phyloP scores from a whole-genome alignment of 306 rosid species.

The Corylus heterophylla region DNA sequence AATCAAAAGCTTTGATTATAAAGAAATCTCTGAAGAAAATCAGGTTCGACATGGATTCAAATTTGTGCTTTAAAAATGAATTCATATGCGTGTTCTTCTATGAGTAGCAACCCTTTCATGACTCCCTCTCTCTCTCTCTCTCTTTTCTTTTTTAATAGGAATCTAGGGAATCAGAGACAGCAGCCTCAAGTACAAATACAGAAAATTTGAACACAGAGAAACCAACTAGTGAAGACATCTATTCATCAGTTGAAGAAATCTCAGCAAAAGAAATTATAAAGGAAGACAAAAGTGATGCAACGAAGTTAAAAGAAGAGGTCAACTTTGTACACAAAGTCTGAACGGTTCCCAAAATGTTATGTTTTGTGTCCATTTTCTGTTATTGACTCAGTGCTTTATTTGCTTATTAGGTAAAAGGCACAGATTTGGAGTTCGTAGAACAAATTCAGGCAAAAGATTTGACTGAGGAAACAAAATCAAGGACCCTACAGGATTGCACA shows the following conservation, averaged over 20 bases:
- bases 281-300: constrained; percentile 5
- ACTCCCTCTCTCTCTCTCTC: too few relatives aligned
- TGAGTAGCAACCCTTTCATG: too few relatives aligned
- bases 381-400: neutral
- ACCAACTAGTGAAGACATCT: constrained; percentile 17
- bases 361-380: neutral
- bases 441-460: constrained; percentile 14
- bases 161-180: neutral
- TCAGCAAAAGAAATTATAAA: constrained; percentile 9
- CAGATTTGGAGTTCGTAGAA: constrained; percentile 21
- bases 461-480: constrained; percentile 13
- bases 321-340: constrained; percentile 1
- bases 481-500: constrained; percentile 13
- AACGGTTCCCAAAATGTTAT: constrained; percentile 4
- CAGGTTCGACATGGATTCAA: too few relatives aligned
- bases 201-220: constrained; percentile 16
- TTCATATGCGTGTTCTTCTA: too few relatives aligned
- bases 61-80: too few relatives aligned
- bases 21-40: too few relatives aligned
- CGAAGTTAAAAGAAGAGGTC: constrained; percentile 27
- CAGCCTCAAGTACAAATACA: constrained; percentile 12
- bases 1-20: neutral
- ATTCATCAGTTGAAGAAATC: constrained; percentile 4
- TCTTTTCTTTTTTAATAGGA: constrained; percentile 1
- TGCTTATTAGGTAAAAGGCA: constrained; percentile 22